Evolutionary conservation across 139 green algal genomes (phyloP), one percentile per base, ranked within the genome.

Genomic region (Tetratostichococcus sp.): DNA sequence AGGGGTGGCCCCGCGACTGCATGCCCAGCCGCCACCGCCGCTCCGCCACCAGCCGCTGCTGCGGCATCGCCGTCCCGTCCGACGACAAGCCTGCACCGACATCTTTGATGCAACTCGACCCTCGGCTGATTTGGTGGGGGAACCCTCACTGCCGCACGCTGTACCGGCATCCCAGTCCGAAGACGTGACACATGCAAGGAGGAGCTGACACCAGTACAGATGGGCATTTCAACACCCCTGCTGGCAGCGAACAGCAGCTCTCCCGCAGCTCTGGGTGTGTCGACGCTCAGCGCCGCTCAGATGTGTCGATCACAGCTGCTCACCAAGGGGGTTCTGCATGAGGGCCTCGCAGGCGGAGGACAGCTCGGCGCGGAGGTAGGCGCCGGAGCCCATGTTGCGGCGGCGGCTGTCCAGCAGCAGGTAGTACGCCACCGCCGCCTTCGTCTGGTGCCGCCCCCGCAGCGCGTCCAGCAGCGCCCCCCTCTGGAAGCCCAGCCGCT

Each of bases 391-490:
- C 69, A 92, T 87, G 68, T 83, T 83, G 22, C 68, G 66, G 31
- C 86, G 81, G 57, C 84, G 79, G 86, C 95, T 95, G 81, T 97
- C 93, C 0, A 79, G 70, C 74, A 99, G 80, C 28, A 99, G 83
- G 81, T 97, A 96, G 86, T 99, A 99, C 25, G 95, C 91, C 31
- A 99, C 95, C n/a, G 94, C 97, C 1, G 95, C 95, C 84, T 97
- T 96, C 81, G 96, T 97, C 69, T 95, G 91, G 62, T 87, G 31
- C 23, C 94, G 83, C 3, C 69, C 30, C 21, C 82, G 79, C 22
- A 98, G 70, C 16, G 83, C 83, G 1, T 94, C 85, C 32, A 94
- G 50, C 35, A 98, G 76, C 31, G 81, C 65, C 1, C 90, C 77
- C 0, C 90, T 83, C 25, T 92, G 73, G 77, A 97, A 98, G 69